Base-by-base conservation (phyloP, 2,329 filamentous ascomycete species). In the Talaromyces sp. region DNA sequence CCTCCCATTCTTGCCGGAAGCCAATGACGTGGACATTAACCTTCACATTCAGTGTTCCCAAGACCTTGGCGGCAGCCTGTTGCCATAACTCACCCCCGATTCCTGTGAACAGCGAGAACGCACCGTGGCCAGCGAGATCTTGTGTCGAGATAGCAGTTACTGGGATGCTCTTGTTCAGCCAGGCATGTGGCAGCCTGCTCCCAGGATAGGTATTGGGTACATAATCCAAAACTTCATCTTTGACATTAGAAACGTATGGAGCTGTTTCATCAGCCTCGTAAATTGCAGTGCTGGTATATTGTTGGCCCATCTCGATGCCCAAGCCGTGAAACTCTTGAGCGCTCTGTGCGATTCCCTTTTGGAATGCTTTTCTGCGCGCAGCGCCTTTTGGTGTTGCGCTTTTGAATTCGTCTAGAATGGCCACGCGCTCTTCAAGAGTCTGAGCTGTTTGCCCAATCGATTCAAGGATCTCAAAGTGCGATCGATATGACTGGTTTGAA, bases 291-390 rank as follows among this genome's bases (percentile, higher is more conserved):
- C 78, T 78, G 7, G 72, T 64, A 65, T 87, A 88, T 4, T 72
- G 73, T 67, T 87, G 85, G 65, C 82, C 82, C 84, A 86, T 86
- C 66, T 86, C 83, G 15, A 83, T 74, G 1, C 85, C 85, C 15
- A 87, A 74, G 3, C 77, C 84, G 61, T 84, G 81, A 63, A 83
- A 84, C 67, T 84, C 84, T 58, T 77, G 77, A 1, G 73, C 67
- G 1, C 80, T 81, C 10, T 72, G 66, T 58, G 77, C 70, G 28
- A 84, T 75, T 2, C 75, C 80, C 1, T 71, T 64, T 39, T 75
- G 76, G 19, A 84, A 72, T 1, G 69, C 71, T 13, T 69, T 65
- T 9, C 82, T 70, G 22, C 79, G 70, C 19, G 66, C 69, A 8
- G 68, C 69, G 1, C 82, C 82, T 52, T 70, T 67, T 0, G 72